phyloP scores from a whole-genome alignment of 352 stramenopile species.

The Thraustotheca clavata region DNA sequence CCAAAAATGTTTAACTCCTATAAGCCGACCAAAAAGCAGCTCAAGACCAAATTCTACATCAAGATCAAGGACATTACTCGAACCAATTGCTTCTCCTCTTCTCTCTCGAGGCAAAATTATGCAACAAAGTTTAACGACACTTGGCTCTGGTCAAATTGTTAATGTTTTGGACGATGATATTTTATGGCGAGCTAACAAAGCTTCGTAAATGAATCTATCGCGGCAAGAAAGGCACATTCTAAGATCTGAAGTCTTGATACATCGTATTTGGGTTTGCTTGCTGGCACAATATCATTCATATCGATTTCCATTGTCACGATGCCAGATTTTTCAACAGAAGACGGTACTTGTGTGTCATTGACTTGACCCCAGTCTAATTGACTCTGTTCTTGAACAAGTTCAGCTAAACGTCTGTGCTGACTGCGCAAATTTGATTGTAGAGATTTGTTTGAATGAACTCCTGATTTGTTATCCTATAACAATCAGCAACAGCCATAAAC shows the following conservation, averaged over 20 bases:
- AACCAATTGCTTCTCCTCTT: conserved; percentile 3
- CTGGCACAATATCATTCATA: not conserved
- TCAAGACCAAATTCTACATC: not conserved
- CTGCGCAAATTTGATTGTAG: not conserved
- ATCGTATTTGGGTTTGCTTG: not conserved
- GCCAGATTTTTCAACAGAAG: not conserved
- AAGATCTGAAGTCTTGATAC: conserved; percentile 11
- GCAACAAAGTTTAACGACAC: not conserved
- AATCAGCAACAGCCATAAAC: not conserved
- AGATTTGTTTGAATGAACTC: not conserved
- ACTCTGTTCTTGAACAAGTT: not conserved
- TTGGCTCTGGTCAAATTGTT: not conserved
- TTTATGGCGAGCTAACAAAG: not conserved
- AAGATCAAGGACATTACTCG: not conserved
- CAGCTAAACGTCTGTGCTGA: conserved; percentile 1
- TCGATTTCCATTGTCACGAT: not conserved
- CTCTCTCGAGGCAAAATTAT: not conserved
- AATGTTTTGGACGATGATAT: not conserved
- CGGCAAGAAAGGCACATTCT: not conserved
- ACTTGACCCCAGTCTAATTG: not conserved
- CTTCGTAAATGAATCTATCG: not conserved
- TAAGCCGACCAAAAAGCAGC: not conserved
- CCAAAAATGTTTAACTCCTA: not conserved
- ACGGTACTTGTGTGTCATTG: not conserved
- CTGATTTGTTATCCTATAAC: not conserved